These are phyloP conservation scores for Candida frijolesensis DNA, from an alignment of 1,139 yeast species.

Conservation along the genomic window DNA sequence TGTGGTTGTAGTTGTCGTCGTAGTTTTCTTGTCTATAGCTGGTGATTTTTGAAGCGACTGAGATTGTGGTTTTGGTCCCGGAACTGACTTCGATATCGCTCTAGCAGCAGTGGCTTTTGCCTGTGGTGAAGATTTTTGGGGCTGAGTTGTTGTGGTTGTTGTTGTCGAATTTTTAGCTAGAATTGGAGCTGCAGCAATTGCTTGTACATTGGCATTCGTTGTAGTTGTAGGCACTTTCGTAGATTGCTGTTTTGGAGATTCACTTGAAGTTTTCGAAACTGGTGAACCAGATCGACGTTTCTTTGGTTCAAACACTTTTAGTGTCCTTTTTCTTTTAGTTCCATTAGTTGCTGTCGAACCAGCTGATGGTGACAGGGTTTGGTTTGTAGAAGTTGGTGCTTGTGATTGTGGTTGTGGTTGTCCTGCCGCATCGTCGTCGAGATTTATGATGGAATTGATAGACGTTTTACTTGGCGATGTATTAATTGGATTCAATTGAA, in stretches of 20 bases:
- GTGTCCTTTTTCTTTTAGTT: conserved; percentile 16
- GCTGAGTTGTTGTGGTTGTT: conserved; percentile 1
- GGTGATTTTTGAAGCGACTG: conserved; percentile 15
- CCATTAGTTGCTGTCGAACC: background rate
- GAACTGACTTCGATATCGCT: background rate
- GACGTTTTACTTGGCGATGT: conserved; percentile 31
- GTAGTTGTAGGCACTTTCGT: too few relatives aligned
- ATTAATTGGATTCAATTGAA: conserved; percentile 19
- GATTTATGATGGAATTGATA: conserved; percentile 40
- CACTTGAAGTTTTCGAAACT: background rate
- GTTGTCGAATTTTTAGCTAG: background rate
- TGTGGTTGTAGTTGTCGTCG: conserved; percentile 2
- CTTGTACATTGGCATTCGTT: background rate
- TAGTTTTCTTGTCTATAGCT: conserved; percentile 19
- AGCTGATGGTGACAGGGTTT: conserved; percentile 11
- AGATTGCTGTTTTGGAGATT: conserved; percentile 2
- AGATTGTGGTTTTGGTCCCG: conserved; percentile 6
- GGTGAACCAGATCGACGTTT: conserved; percentile 12
- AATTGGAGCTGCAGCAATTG: background rate
- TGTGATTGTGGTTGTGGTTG: conserved; percentile 14
- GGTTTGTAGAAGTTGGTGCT: conserved; percentile 7
- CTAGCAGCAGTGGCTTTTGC: background rate
- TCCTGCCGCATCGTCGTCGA: conserved; percentile 25
- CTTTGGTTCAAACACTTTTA: conserved; percentile 7
- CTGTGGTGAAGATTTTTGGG: background rate